Evolutionary conservation across 441 rosid genomes (phyloP).

Genomic region (Adansonia grandidieri): DNA sequence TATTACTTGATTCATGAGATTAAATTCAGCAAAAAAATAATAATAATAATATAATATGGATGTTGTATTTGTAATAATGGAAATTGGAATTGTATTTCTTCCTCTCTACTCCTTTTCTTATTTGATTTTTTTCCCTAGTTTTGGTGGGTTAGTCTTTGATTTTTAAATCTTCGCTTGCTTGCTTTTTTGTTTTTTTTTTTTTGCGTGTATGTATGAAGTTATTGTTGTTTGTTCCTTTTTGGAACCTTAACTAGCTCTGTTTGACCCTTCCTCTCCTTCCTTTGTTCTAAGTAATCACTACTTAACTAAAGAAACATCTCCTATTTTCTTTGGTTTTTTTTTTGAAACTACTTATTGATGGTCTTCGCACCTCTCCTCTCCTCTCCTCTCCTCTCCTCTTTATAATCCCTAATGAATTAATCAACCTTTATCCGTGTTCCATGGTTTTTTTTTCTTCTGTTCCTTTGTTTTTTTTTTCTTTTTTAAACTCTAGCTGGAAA

Average conservation of each 20-base stretch:
- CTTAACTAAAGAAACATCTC: neutral
- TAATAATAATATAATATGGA: too few species aligned
- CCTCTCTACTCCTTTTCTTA: neutral
- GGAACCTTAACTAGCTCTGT: constrained; percentile 31
- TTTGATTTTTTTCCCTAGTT: too few species aligned
- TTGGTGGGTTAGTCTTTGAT: constrained; percentile 26
- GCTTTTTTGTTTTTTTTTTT: neutral
- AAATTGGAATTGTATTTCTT: constrained; percentile 12
- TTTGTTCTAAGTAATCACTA: neutral
- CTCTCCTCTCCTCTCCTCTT: too few species aligned
- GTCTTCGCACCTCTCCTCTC: too few species aligned
- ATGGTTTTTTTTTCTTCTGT: too few species aligned
- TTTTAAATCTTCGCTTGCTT: neutral
- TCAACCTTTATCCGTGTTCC: too few species aligned
- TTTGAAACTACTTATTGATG: neutral
- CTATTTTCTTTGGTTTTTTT: neutral
- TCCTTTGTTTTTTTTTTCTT: too few species aligned
- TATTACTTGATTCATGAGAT: too few species aligned
- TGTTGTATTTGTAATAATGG: constrained; percentile 7
- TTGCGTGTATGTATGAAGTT: neutral
- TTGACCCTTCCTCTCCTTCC: neutral
- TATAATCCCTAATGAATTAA: too few species aligned
- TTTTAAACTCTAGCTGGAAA: too few species aligned
- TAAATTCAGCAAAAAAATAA: too few species aligned
- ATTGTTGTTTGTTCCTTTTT: constrained; percentile 22